Conservation (phyloP, 495 filamentous ascomycete genomes). For the Beverwykella pulmonaria region DNA sequence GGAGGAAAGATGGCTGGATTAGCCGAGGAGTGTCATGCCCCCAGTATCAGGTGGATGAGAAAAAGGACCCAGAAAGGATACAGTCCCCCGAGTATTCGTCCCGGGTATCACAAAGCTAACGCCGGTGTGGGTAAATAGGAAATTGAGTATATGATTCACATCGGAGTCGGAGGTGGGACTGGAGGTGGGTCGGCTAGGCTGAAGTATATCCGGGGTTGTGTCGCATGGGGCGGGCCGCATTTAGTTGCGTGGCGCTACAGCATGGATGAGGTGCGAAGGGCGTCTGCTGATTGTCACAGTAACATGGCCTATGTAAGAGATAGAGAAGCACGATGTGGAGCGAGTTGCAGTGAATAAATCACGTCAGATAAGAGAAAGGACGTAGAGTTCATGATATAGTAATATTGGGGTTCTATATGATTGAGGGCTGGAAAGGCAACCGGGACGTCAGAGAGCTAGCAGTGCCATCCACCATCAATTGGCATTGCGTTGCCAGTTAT, state of each 20-base stretch:
- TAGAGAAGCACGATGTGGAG: too few species aligned
- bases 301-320: not conserved
- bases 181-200: not conserved
- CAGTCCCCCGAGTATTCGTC: too few species aligned
- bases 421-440: not conserved
- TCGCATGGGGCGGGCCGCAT: not conserved
- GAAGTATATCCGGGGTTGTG: not conserved
- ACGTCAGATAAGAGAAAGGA: too few species aligned
- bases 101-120: not conserved
- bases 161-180: slow-evolving; percentile 2
- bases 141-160: not conserved
- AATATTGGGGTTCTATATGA: not conserved
- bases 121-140: not conserved
- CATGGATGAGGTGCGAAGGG: not conserved
- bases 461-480: slow-evolving; percentile 44
- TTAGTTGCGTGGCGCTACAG: not conserved
- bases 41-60: too few species aligned
- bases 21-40: too few species aligned
- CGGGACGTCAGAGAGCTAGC: slow-evolving; percentile 10
- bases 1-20: too few species aligned
- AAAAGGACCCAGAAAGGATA: too few species aligned
- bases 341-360: too few species aligned
- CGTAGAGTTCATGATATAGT: too few species aligned
- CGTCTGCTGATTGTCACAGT: not conserved
- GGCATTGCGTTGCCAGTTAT: slow-evolving; percentile 40